Conservation (phyloP, 2,329 filamentous ascomycete genomes). For the Cytospora chrysosperma region DNA sequence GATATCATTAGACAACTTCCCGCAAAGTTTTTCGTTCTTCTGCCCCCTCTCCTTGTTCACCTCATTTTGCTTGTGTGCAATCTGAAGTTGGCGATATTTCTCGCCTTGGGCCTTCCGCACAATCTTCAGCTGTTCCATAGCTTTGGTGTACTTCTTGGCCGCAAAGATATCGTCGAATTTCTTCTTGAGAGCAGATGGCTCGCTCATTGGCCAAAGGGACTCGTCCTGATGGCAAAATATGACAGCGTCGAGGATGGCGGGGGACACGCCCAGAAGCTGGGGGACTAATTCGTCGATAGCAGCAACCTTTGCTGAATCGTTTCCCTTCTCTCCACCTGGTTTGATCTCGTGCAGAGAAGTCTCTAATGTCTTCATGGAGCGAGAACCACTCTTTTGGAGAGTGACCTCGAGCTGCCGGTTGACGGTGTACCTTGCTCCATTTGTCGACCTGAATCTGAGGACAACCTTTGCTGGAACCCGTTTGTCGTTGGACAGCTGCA, state of each 20-base stretch:
- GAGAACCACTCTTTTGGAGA: slow-evolving; percentile 70
- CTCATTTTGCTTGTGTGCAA: slow-evolving; percentile 75
- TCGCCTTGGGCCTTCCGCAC: slow-evolving; percentile 81
- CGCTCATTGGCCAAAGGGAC: slow-evolving; percentile 93
- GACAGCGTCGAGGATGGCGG: slow-evolving; percentile 86
- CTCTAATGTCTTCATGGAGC: slow-evolving; percentile 81
- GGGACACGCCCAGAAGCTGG: slow-evolving; percentile 82
- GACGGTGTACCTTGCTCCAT: slow-evolving; percentile 76
- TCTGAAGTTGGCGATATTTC: slow-evolving; percentile 69
- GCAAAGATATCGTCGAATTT: slow-evolving; percentile 98
- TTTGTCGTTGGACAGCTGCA: slow-evolving; percentile 75
- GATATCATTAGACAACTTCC: slow-evolving; percentile 65
- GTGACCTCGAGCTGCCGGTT: slow-evolving; percentile 83
- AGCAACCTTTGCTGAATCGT: slow-evolving; percentile 75
- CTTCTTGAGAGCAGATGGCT: slow-evolving; percentile 82
- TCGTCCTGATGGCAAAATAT: slow-evolving; percentile 99
- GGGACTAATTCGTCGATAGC: slow-evolving; percentile 85
- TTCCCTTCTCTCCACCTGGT: slow-evolving; percentile 65
- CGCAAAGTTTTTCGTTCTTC: slow-evolving; percentile 63
- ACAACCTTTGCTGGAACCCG: slow-evolving; percentile 91
- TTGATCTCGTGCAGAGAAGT: slow-evolving; percentile 77
- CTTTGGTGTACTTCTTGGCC: slow-evolving; percentile 93
- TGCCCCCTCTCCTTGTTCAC: slow-evolving; percentile 82
- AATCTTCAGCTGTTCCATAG: slow-evolving; percentile 89
- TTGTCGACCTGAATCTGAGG: slow-evolving; percentile 78